These are phyloP conservation scores for Penicillium goetzii DNA, from an alignment of 495 filamentous ascomycete genomes.

Conservation along the genomic window DNA sequence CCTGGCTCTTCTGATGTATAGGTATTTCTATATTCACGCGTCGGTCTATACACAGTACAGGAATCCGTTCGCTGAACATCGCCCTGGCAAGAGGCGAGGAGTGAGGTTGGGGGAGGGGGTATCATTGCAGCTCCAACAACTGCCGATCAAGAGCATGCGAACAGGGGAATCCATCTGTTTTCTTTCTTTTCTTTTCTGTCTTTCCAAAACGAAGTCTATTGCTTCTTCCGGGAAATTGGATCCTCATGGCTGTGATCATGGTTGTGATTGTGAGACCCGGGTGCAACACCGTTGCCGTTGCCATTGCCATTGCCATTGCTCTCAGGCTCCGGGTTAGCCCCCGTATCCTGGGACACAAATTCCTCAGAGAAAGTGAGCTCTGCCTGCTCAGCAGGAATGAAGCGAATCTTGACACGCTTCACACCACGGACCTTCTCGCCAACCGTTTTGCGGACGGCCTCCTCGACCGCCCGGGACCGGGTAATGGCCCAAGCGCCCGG, in stretches of 20 bases:
- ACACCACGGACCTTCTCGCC: constrained; percentile 79
- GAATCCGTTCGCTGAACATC: constrained; percentile 11
- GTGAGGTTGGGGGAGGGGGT: constrained; percentile 10
- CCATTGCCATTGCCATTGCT: constrained; percentile 25
- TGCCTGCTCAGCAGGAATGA: constrained; percentile 65
- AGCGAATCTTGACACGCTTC: constrained; percentile 77
- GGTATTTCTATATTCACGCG: constrained; percentile 16
- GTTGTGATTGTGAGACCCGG: constrained; percentile 26
- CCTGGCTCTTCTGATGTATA: constrained; percentile 1
- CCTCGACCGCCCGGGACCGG: constrained; percentile 69
- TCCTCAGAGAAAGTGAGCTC: constrained; percentile 67
- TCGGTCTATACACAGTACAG: constrained; percentile 26
- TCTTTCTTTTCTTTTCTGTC: not conserved
- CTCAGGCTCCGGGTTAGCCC: constrained; percentile 65
- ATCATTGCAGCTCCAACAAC: constrained; percentile 23
- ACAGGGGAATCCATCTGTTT: not conserved
- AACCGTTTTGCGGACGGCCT: constrained; percentile 66
- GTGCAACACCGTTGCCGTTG: not conserved
- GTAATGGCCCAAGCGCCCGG: constrained; percentile 72
- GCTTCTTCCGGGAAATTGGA: constrained; percentile 32
- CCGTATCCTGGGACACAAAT: constrained; percentile 72
- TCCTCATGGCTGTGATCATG: constrained; percentile 34
- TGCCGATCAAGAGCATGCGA: constrained; percentile 9
- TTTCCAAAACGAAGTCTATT: constrained; percentile 19
- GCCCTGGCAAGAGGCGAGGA: not conserved